These are phyloP conservation scores for Triticum dicoccoides DNA, from an alignment of 176 grass and related monocot species.

Conservation along the genomic window DNA sequence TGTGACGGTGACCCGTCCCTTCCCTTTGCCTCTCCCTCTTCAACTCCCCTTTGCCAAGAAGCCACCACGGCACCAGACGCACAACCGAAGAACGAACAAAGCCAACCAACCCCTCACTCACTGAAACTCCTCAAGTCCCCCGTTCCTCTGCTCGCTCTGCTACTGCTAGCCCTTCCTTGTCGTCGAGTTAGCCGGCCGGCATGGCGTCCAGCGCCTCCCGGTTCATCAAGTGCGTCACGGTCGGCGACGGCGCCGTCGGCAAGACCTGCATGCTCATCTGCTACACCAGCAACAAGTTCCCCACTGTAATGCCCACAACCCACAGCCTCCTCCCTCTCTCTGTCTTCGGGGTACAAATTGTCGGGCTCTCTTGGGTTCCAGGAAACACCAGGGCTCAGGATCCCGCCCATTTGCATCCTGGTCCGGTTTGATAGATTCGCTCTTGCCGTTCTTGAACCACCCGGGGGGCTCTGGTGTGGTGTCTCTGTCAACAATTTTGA, in stretches of 20 bases:
- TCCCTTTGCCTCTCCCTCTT: background rate
- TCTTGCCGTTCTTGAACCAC: too few relatives aligned
- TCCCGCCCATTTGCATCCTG: background rate
- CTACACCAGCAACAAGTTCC: conserved; percentile 99
- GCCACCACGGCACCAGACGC: conserved; percentile 10
- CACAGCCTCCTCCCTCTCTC: too few relatives aligned
- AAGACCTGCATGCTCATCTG: conserved; percentile 99
- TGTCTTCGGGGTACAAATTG: background rate
- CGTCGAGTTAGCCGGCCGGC: background rate
- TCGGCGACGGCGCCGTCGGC: conserved; percentile 95
- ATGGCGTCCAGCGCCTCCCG: conserved; percentile 80
- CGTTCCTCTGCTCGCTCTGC: background rate
- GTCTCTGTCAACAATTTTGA: background rate
- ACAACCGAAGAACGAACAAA: background rate
- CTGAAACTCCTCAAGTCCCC: background rate
- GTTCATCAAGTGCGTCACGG: conserved; percentile 99
- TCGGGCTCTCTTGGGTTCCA: background rate
- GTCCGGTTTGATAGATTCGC: too few relatives aligned
- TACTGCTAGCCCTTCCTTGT: background rate
- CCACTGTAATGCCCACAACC: conserved; percentile 12
- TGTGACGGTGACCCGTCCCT: too few relatives aligned
- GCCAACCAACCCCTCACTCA: background rate
- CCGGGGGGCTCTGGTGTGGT: too few relatives aligned
- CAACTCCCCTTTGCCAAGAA: conserved; percentile 13
- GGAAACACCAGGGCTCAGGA: background rate